Base-by-base conservation (phyloP, 352 stramenopile species). In the Globisporangium okanoganense region DNA sequence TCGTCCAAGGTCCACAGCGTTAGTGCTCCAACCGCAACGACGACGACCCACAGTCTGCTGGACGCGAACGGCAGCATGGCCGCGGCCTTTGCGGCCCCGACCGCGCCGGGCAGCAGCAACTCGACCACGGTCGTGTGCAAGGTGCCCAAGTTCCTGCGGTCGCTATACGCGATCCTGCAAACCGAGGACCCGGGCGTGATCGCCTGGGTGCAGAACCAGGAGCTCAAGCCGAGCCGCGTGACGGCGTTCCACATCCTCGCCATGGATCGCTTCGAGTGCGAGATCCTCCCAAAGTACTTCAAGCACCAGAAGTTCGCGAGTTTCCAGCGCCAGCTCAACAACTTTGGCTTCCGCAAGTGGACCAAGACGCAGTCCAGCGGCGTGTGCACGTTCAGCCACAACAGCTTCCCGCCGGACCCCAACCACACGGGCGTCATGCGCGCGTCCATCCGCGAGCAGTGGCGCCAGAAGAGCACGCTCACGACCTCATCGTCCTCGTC, bases 231-330 rank as follows among this genome's bases (percentile, higher is more conserved):
- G 13, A 85, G 87, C 61, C 69, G 70, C 64, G 67, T 78, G 12
- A 85, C 73, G n/a, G 79, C 82, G 27, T 93, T 94, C 64, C 79
- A 91, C 58, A 91, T 94, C 66, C 76, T 92, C 14, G 73, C 82
- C 56, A 81, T 87, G 70, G 58, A 72, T 1, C 76, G 79, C 61
- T 90, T 98, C 36, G 90, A 98, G 75, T 62, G 77, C 20, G 79
- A 95, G 61, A 76, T 98, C 27, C 71, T 98, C 18, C 89, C 92
- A 20, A 88, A 91, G 58, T 98, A 97, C 72, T 98, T 98, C 63
- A 97, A 97, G 59, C 90, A 98, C 65, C 76, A 79, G 48, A 96
- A 92, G 61, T 98, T 97, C 66, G 88, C 92, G 54, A 97, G 87
- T 48, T 94, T 98, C 58, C 87, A 96, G 63, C 78, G 92, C 44